Percentiles rank a stretch among this genome's conserved stretches.
Evolutionary conservation across 495 filamentous ascomycete species (phyloP).

Genomic region (Penicillium arizonense): DNA sequence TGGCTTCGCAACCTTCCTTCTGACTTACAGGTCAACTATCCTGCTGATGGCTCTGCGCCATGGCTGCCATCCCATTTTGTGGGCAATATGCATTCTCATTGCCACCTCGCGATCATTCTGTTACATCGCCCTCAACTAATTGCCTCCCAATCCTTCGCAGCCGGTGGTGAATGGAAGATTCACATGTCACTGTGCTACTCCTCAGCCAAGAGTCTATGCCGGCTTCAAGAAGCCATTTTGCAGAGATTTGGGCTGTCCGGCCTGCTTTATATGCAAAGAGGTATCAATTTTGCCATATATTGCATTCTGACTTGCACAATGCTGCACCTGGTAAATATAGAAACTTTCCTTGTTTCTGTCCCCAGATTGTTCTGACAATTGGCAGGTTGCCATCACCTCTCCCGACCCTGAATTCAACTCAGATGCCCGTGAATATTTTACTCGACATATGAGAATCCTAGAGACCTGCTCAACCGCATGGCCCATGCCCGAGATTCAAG

Average conservation of each 20-base stretch:
- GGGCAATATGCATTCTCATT: constrained; percentile 91
- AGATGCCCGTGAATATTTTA: constrained; percentile 88
- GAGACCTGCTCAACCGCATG: constrained; percentile 81
- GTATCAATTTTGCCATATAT: constrained; percentile 95
- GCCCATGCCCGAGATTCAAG: constrained; percentile 91
- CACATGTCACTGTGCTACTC: constrained; percentile 85
- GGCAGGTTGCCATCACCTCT: constrained; percentile 89
- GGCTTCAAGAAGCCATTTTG: constrained; percentile 85
- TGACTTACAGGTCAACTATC: constrained; percentile 77
- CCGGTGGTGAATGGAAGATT: constrained; percentile 78
- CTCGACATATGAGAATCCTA: constrained; percentile 91
- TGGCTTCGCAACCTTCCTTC: constrained; percentile 78
- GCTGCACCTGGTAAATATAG: constrained; percentile 78
- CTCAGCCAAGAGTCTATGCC: constrained; percentile 84
- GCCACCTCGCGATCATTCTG: constrained; percentile 83
- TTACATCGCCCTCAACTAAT: constrained; percentile 85
- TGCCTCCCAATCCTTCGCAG: constrained; percentile 67
- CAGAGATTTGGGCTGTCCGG: constrained; percentile 75
- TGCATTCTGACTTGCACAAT: constrained; percentile 89
- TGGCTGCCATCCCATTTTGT: constrained; percentile 89
- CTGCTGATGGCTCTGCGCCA: constrained; percentile 74
- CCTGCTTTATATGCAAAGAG: constrained; percentile 88
- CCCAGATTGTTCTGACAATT: constrained; percentile 13
- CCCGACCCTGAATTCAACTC: constrained; percentile 85
- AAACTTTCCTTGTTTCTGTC: not conserved